These are phyloP conservation scores for Rosa lucieae DNA, from an alignment of 306 rosid species.

Conservation along the genomic window DNA sequence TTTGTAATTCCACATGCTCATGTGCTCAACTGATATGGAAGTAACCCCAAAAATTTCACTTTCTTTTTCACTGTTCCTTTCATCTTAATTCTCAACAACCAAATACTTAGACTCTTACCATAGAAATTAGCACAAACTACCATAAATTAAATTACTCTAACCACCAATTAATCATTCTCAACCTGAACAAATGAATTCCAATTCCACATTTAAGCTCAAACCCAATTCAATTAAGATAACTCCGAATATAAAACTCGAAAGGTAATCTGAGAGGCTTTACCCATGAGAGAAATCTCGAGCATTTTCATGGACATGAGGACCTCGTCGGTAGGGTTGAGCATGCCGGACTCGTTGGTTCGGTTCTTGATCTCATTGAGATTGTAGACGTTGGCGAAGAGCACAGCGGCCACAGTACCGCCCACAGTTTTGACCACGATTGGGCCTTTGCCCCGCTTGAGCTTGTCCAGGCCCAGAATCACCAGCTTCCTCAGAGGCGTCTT, in stretches of 20 bases:
- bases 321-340: constrained; percentile 79
- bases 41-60: not conserved
- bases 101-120: not conserved
- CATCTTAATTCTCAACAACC: not conserved
- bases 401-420: constrained; percentile 59
- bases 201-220: not conserved
- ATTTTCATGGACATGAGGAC: constrained; percentile 76
- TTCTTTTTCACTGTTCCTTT: not conserved
- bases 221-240: not conserved
- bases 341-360: constrained; percentile 61
- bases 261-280: constrained; percentile 28
- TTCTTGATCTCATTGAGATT: constrained; percentile 61
- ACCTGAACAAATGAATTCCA: not conserved
- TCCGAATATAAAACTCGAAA: not conserved
- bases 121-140: not conserved
- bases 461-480: constrained; percentile 65
- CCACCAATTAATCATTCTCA: not conserved
- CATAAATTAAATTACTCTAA: not conserved
- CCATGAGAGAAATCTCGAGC: constrained; percentile 95
- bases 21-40: not conserved
- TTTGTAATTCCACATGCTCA: not conserved
- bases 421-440: constrained; percentile 73
- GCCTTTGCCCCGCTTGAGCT: constrained; percentile 80
- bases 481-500: constrained; percentile 83
- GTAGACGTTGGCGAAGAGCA: constrained; percentile 57